Percentiles rank a stretch among this genome's conserved stretches.
These are phyloP conservation scores for Bryum argenteum DNA, from an alignment of 225 moss, liverwort and hornwort species.

Conservation along the genomic window DNA sequence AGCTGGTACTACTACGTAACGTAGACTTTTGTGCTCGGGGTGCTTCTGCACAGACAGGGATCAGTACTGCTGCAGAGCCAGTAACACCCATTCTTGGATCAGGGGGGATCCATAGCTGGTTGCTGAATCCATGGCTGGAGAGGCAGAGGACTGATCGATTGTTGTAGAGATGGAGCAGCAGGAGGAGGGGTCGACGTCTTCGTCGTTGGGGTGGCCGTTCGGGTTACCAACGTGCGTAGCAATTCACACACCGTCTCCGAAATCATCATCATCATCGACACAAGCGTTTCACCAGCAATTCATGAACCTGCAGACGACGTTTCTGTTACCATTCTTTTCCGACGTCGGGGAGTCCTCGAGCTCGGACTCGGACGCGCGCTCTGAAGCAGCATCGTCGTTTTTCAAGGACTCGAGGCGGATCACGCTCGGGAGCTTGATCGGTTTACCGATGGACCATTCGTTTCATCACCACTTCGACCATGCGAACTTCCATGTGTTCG, in stretches of 20 bases:
- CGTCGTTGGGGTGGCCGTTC: slow-evolving; percentile 52
- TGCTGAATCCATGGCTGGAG: not conserved
- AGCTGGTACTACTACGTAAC: slow-evolving; percentile 7
- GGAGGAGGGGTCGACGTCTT: slow-evolving; percentile 13
- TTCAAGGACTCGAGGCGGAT: slow-evolving; percentile 62
- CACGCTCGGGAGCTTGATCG: slow-evolving; percentile 55
- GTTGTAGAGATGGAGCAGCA: slow-evolving; percentile 23
- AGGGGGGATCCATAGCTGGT: too few species aligned
- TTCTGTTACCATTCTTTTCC: slow-evolving; percentile 51
- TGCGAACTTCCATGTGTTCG: slow-evolving; percentile 30
- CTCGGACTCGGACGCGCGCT: slow-evolving; percentile 43
- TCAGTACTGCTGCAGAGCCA: not conserved
- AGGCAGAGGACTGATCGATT: slow-evolving; percentile 6
- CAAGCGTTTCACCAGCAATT: slow-evolving; percentile 48
- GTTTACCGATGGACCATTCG: slow-evolving; percentile 52
- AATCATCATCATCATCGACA: not conserved
- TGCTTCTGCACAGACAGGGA: not conserved
- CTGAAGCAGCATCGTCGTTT: slow-evolving; percentile 52
- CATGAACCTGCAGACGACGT: slow-evolving; percentile 49
- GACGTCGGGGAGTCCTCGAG: slow-evolving; percentile 47
- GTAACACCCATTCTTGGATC: too few species aligned
- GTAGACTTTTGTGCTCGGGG: not conserved
- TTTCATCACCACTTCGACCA: slow-evolving; percentile 37
- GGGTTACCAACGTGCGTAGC: slow-evolving; percentile 42
- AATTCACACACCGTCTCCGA: slow-evolving; percentile 36